Percentiles rank a stretch among this genome's conserved stretches.
Conservation (phyloP, 2,329 filamentous ascomycete species). For the Nothophaeocryptopus gaeumannii region DNA sequence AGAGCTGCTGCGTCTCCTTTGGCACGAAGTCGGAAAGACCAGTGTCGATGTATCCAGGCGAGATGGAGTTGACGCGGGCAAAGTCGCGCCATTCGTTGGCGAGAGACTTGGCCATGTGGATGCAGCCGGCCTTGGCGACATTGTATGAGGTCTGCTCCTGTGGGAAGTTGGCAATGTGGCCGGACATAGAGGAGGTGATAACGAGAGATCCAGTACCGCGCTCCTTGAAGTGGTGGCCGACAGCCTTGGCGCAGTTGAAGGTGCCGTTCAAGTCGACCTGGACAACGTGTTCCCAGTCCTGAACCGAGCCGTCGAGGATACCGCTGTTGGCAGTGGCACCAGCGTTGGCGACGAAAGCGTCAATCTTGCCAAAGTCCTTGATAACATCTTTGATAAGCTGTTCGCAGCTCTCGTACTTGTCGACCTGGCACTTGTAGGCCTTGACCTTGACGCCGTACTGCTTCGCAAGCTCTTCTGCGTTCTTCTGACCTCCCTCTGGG, state of each 20-base stretch:
- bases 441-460: constrained; percentile 64
- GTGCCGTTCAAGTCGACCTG: constrained; percentile 82
- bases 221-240: constrained; percentile 74
- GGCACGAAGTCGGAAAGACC: constrained; percentile 64
- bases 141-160: constrained; percentile 67
- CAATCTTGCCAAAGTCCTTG: constrained; percentile 68
- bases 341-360: constrained; percentile 67
- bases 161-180: constrained; percentile 79
- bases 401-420: constrained; percentile 56
- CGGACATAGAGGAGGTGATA: constrained; percentile 73
- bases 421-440: constrained; percentile 64
- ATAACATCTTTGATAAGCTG: constrained; percentile 59
- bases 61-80: constrained; percentile 66
- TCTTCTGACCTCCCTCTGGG: constrained; percentile 61
- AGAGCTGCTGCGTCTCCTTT: constrained; percentile 56
- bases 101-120: constrained; percentile 56
- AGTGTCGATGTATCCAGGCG: constrained; percentile 67
- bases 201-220: constrained; percentile 62
- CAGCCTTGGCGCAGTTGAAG: constrained; percentile 82
- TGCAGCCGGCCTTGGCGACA: constrained; percentile 64
- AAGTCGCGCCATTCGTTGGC: constrained; percentile 70
- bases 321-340: constrained; percentile 67
- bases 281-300: constrained; percentile 75
- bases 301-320: constrained; percentile 65
- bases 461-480: constrained; percentile 59